Conservation (phyloP, 1,284 basidiomycete genomes). For the Ceratobasidium sp. region DNA sequence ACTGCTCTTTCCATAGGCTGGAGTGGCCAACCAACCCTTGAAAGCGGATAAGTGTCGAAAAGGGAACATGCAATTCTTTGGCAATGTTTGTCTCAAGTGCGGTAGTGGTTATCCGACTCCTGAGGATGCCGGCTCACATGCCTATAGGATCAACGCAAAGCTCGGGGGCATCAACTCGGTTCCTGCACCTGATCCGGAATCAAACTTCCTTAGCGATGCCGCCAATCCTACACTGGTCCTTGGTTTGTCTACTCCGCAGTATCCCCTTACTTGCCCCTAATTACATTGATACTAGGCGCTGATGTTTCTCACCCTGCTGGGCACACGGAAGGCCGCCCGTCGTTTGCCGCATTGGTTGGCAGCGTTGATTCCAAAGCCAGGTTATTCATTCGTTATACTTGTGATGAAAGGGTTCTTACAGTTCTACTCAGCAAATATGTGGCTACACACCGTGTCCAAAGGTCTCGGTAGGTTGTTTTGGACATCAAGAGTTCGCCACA, state of each 20-base stretch:
- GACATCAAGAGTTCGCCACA: not conserved
- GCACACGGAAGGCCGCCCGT: constrained; percentile 71
- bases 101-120: constrained; percentile 41
- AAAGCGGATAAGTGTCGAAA: constrained; percentile 16
- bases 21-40: constrained; percentile 76
- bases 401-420: not conserved
- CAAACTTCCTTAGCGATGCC: constrained; percentile 66
- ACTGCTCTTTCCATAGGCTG: constrained; percentile 55
- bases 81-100: constrained; percentile 79
- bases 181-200: constrained; percentile 62
- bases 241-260: constrained; percentile 54
- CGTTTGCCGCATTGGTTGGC: constrained; percentile 75
- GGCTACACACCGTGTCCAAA: constrained; percentile 68
- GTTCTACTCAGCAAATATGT: constrained; percentile 60
- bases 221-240: constrained; percentile 75
- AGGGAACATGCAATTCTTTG: constrained; percentile 67
- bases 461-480: constrained; percentile 72
- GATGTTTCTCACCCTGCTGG: constrained; percentile 81
- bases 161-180: constrained; percentile 78
- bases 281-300: constrained; percentile 57
- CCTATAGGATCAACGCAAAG: constrained; percentile 74
- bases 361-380: constrained; percentile 65
- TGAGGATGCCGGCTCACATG: not conserved
- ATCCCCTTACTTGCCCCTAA: not conserved
- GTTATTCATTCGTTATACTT: not conserved